phyloP scores from a whole-genome alignment of 257 asterid genomes.

The Solanum corneliomulleri region DNA sequence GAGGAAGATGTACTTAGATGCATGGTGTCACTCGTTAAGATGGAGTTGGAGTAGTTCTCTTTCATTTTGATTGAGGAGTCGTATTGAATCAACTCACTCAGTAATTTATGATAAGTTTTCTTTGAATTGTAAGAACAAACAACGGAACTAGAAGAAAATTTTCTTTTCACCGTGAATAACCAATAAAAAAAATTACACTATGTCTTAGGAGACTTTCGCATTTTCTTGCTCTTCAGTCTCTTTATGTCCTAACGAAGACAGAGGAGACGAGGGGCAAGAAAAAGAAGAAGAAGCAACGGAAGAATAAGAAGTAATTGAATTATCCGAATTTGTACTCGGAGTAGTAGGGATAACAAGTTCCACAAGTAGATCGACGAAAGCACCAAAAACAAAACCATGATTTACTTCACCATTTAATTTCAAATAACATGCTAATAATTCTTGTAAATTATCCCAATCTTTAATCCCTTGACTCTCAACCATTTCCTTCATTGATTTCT shows the following conservation, averaged over 20 bases:
- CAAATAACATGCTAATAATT: slow-evolving; percentile 71
- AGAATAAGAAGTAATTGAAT: slow-evolving; percentile 21
- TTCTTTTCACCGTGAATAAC: background rate
- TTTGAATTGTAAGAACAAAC: background rate
- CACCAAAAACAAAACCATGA: slow-evolving; percentile 64
- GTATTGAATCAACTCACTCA: background rate
- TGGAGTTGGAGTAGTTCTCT: background rate
- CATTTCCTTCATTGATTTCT: slow-evolving; percentile 81
- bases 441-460: slow-evolving; percentile 79
- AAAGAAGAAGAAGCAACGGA: slow-evolving; percentile 49
- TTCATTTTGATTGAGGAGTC: background rate
- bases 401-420: slow-evolving; percentile 53
- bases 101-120: background rate
- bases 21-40: background rate
- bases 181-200: background rate
- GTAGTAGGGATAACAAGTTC: slow-evolving; percentile 21
- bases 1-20: background rate
- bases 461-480: slow-evolving; percentile 63
- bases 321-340: background rate
- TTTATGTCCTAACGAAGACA: slow-evolving; percentile 3
- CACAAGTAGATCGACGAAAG: slow-evolving; percentile 64
- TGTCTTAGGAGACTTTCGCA: background rate
- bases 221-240: background rate
- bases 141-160: background rate
- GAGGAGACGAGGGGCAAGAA: slow-evolving; percentile 33